A percentile compares a stretch with the other conserved stretches of the same genome.
These are phyloP conservation scores for Phylloporus rhodoxanthus DNA, from an alignment of 768 basidiomycete genomes.

Conservation along the genomic window DNA sequence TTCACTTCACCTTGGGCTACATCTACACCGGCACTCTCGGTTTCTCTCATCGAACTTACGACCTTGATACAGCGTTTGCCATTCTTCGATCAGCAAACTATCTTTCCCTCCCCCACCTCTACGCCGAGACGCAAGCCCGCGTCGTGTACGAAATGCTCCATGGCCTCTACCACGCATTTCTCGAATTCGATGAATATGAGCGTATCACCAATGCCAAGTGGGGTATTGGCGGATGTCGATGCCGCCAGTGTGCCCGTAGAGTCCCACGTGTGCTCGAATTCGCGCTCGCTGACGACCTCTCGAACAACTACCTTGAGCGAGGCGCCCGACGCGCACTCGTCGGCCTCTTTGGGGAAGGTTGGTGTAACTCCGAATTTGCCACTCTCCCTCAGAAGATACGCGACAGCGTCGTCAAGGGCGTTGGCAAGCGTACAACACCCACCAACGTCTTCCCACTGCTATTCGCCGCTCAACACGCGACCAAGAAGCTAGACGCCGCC, in stretches of 20 bases:
- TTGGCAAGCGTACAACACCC: constrained; percentile 63
- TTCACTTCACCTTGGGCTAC: constrained; percentile 92
- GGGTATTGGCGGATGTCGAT: constrained; percentile 81
- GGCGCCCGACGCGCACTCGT: constrained; percentile 73
- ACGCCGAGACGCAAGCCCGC: constrained; percentile 74
- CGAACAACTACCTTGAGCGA: constrained; percentile 62
- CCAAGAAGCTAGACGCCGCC: constrained; percentile 46
- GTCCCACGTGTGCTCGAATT: constrained; percentile 83
- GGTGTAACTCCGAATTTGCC: constrained; percentile 82
- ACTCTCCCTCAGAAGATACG: constrained; percentile 58
- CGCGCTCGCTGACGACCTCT: constrained; percentile 67
- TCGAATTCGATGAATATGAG: constrained; percentile 77
- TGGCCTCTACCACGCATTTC: constrained; percentile 80
- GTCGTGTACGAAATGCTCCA: constrained; percentile 87
- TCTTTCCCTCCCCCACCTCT: constrained; percentile 66
- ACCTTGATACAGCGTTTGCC: constrained; percentile 86
- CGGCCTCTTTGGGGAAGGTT: constrained; percentile 81
- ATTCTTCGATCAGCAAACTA: constrained; percentile 82
- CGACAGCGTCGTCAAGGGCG: constrained; percentile 64
- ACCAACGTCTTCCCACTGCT: constrained; percentile 64
- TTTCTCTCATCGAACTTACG: constrained; percentile 89
- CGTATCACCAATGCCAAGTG: constrained; percentile 66
- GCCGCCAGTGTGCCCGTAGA: constrained; percentile 75
- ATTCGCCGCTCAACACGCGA: constrained; percentile 57
- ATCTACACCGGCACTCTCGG: constrained; percentile 92